phyloP scores from a whole-genome alignment of 305 asterid genomes.

The Caryopteris hybrid region DNA sequence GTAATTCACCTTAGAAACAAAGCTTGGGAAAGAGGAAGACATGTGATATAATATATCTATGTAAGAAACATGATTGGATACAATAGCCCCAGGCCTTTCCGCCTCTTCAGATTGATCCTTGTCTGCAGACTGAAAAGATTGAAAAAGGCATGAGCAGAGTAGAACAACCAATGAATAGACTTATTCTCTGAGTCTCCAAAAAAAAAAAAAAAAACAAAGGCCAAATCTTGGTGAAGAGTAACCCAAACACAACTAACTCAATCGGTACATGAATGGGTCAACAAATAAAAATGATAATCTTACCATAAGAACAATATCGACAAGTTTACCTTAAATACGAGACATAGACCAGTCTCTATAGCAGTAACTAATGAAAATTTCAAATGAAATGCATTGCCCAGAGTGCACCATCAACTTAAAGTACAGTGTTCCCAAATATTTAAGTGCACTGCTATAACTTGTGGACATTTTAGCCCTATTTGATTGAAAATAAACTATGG shows the following conservation, averaged over 20 bases:
- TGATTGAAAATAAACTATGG: background rate
- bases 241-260: background rate
- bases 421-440: background rate
- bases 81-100: slow-evolving; percentile 68
- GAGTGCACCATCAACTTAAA: background rate
- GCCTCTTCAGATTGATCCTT: slow-evolving; percentile 36
- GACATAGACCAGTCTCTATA: background rate
- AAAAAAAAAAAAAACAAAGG: no score
- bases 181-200: background rate
- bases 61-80: slow-evolving; percentile 80
- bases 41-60: slow-evolving; percentile 82
- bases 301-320: background rate
- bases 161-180: background rate
- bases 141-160: slow-evolving; percentile 11
- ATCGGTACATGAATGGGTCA: background rate
- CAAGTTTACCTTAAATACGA: background rate
- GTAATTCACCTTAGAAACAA: slow-evolving; percentile 81
- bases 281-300: background rate
- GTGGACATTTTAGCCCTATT: background rate
- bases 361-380: background rate
- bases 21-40: slow-evolving; percentile 84
- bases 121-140: slow-evolving; percentile 32
- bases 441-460: background rate
- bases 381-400: background rate
- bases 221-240: background rate